Percentiles rank a stretch among this genome's conserved stretches.
phyloP scores from a whole-genome alignment of 768 basidiomycete species.

The Tubosaeta brunneosetosa region DNA sequence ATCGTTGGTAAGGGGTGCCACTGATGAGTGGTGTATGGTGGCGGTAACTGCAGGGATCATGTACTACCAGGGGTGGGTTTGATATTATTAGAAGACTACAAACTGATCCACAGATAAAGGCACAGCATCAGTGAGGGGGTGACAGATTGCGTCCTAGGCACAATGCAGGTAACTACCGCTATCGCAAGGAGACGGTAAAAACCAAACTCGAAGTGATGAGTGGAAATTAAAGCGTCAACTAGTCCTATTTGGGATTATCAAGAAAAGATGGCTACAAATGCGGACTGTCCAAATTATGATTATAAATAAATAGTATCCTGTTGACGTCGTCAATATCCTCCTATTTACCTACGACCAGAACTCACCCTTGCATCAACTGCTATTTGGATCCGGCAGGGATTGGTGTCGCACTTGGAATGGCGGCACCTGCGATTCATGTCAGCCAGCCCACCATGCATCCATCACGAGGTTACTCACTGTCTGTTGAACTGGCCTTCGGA shows the following conservation, averaged over 20 bases:
- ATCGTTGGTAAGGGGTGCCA: neutral
- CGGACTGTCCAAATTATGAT: neutral
- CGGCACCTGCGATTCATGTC: neutral
- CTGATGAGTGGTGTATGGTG: neutral
- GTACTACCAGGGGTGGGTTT: neutral
- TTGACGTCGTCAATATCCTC: neutral
- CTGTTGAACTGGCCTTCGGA: slow-evolving; percentile 5
- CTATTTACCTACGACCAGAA: neutral
- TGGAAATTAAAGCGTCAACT: neutral
- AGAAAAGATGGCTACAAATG: neutral
- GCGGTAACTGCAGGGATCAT: neutral
- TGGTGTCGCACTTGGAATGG: neutral
- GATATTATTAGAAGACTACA: neutral
- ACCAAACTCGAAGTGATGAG: neutral
- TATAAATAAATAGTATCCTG: neutral
- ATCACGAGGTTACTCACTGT: slow-evolving; percentile 4
- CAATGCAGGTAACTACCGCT: neutral
- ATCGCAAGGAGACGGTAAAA: neutral
- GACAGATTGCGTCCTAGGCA: neutral
- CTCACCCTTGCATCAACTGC: neutral
- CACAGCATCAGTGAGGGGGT: neutral
- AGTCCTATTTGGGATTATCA: neutral
- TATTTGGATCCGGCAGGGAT: neutral
- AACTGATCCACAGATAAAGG: neutral
- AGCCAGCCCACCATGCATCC: neutral